phyloP scores from a whole-genome alignment of 2,329 filamentous ascomycete genomes.

The Paecilomyces fulvus region DNA sequence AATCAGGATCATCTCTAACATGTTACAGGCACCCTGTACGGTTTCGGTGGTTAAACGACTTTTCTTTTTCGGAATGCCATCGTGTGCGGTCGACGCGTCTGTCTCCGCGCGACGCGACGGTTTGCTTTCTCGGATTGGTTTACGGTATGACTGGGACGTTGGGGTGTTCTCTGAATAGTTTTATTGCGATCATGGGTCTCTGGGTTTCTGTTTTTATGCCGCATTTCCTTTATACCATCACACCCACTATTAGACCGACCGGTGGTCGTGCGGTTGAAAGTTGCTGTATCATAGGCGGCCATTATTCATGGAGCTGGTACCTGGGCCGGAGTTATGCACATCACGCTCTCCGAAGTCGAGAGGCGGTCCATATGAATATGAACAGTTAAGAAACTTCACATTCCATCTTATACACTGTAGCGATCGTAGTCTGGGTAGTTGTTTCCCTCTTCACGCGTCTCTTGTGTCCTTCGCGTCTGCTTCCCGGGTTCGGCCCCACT shows the following conservation, averaged over 20 bases:
- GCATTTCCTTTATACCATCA: slow-evolving; percentile 28
- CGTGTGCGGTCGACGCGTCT: slow-evolving; percentile 25
- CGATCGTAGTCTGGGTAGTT: neutral
- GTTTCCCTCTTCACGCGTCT: neutral
- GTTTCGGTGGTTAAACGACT: slow-evolving; percentile 70
- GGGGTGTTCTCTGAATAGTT: slow-evolving; percentile 32
- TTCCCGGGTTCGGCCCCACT: neutral
- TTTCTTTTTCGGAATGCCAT: slow-evolving; percentile 22
- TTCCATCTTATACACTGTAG: neutral
- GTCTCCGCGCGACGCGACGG: slow-evolving; percentile 23
- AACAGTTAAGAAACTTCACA: neutral
- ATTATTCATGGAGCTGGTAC: slow-evolving; percentile 14
- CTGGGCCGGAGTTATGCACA: slow-evolving; percentile 14
- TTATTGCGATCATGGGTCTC: slow-evolving; percentile 32
- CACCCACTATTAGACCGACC: slow-evolving; percentile 27
- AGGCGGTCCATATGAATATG: slow-evolving; percentile 1
- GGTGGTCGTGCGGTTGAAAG: slow-evolving; percentile 30
- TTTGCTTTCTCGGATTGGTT: slow-evolving; percentile 33
- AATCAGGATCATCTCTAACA: slow-evolving; percentile 5
- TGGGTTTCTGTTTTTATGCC: slow-evolving; percentile 33
- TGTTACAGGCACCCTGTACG: slow-evolving; percentile 62
- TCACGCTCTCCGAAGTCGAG: neutral
- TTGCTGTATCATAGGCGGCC: slow-evolving; percentile 35
- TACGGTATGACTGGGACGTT: slow-evolving; percentile 38
- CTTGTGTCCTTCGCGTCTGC: neutral